Evolutionary conservation across 2,329 filamentous ascomycete genomes (phyloP).

Genomic region (Calonectria pteridis): DNA sequence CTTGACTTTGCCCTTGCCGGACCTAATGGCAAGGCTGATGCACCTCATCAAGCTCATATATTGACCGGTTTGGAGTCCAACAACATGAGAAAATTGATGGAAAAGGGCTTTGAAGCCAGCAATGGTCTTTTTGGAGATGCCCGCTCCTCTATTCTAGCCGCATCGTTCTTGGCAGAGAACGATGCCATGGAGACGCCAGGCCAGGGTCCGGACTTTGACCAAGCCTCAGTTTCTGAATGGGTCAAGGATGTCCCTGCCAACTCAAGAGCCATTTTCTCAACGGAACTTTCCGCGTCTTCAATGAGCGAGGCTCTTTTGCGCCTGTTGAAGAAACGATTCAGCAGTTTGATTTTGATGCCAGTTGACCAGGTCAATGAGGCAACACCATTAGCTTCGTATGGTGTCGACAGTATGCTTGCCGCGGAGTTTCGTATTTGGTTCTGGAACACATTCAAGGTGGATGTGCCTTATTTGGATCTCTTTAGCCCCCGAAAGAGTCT

Average conservation of each 20-base stretch:
- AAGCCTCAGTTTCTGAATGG: neutral
- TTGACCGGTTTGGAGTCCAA: neutral
- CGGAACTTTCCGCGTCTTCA: neutral
- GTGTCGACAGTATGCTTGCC: slow-evolving; percentile 2
- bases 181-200: neutral
- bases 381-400: neutral
- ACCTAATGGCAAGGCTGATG: neutral
- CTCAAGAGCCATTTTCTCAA: neutral
- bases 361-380: neutral
- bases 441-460: neutral
- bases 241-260: neutral
- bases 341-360: neutral
- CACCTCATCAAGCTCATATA: neutral
- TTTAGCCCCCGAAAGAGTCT: neutral
- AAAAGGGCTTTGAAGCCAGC: neutral
- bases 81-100: neutral
- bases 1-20: neutral
- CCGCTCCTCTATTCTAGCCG: neutral
- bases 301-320: neutral
- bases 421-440: slow-evolving; percentile 7
- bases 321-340: neutral
- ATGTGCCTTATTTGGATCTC: neutral
- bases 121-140: slow-evolving; percentile 7
- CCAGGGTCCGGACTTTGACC: neutral
- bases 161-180: neutral